phyloP scores from a whole-genome alignment of 345 rosid genomes.

The Aegle marmelos region DNA sequence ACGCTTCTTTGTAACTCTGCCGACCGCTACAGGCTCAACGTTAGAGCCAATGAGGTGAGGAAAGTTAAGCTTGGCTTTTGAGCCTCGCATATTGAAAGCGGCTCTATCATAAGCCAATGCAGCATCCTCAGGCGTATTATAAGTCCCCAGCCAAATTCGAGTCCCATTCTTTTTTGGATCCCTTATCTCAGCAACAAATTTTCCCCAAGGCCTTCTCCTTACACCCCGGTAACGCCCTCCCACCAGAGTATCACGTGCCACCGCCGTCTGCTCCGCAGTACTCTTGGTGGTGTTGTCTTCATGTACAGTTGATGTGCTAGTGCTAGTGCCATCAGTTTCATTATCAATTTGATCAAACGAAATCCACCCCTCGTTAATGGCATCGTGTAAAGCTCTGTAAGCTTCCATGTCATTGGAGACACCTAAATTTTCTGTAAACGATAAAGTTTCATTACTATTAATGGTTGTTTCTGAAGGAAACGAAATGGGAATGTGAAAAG shows the following conservation, averaged over 20 bases:
- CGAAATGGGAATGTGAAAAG: not conserved
- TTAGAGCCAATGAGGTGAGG: constrained; percentile 20
- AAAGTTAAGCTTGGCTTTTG: constrained; percentile 55
- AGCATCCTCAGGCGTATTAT: constrained; percentile 61
- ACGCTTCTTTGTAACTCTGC: not conserved
- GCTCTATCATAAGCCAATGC: constrained; percentile 60
- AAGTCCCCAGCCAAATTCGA: constrained; percentile 70
- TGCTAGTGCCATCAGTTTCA: too few species aligned
- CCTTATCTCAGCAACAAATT: constrained; percentile 66
- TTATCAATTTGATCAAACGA: not conserved
- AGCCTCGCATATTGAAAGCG: constrained; percentile 49
- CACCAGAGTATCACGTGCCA: not conserved
- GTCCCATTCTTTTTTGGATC: constrained; percentile 64
- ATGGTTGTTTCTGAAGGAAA: not conserved
- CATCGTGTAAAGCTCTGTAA: constrained; percentile 13
- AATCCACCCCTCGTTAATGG: constrained; percentile 18
- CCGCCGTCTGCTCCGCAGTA: too few species aligned
- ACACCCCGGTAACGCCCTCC: constrained; percentile 22
- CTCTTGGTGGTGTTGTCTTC: too few species aligned
- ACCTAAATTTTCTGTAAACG: not conserved
- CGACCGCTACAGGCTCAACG: not conserved
- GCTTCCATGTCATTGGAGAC: not conserved
- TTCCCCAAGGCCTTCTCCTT: constrained; percentile 60
- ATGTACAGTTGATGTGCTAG: too few species aligned
- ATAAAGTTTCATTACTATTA: too few species aligned